These are phyloP conservation scores for Boletellus ananiceps DNA, from an alignment of 768 basidiomycete species.

Conservation along the genomic window DNA sequence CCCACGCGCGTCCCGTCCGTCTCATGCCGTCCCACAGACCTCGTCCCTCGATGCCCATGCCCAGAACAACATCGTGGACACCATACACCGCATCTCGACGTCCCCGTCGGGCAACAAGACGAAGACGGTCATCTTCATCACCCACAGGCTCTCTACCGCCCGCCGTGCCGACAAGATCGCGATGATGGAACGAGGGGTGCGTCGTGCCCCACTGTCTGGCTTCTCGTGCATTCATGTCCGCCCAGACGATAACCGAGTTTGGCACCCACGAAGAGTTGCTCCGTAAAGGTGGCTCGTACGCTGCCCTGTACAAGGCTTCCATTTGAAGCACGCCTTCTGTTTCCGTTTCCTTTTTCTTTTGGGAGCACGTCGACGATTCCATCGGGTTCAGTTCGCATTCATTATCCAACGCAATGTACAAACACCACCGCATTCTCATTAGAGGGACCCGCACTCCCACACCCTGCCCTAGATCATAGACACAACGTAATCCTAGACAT, in stretches of 20 bases:
- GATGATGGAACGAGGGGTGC: slow-evolving; percentile 74
- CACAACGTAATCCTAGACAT: slow-evolving; percentile 24
- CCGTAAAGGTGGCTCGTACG: slow-evolving; percentile 55
- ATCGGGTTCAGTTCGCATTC: slow-evolving; percentile 10
- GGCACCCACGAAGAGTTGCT: slow-evolving; percentile 70
- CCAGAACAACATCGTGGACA: slow-evolving; percentile 75
- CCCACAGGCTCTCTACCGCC: slow-evolving; percentile 76
- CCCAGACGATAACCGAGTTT: slow-evolving; percentile 69
- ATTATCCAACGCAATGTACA: slow-evolving; percentile 22
- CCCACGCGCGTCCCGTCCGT: neutral
- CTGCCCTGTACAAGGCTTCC: slow-evolving; percentile 65
- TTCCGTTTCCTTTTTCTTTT: neutral
- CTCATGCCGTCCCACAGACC: slow-evolving; percentile 42
- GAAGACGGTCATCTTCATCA: slow-evolving; percentile 80
- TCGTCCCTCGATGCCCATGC: slow-evolving; percentile 78
- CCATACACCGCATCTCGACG: slow-evolving; percentile 61
- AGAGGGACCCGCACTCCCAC: neutral
- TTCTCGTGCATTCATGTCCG: slow-evolving; percentile 21
- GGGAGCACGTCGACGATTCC: slow-evolving; percentile 4
- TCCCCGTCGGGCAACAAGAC: slow-evolving; percentile 49
- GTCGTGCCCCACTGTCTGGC: slow-evolving; percentile 20
- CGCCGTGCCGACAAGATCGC: slow-evolving; percentile 82
- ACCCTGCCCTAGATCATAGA: slow-evolving; percentile 26
- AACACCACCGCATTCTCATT: slow-evolving; percentile 14
- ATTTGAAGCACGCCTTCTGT: slow-evolving; percentile 35